Evolutionary conservation across 768 basidiomycete genomes (phyloP), one percentile per base, ranked within the genome.

Genomic region (Mycena chlorophos): DNA sequence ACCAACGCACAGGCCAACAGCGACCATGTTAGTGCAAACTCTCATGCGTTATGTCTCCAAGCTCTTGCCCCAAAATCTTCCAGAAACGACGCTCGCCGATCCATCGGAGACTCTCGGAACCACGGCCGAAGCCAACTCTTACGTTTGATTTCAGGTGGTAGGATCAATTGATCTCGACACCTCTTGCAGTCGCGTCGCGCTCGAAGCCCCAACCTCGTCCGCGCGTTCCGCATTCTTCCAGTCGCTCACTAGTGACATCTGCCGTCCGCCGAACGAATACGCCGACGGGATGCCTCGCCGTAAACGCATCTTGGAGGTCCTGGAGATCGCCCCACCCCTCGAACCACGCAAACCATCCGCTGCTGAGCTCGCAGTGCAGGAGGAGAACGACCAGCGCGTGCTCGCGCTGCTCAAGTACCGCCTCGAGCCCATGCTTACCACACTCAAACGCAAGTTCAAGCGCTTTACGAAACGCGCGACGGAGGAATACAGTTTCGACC

Each of bases 391-490:
- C 65, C 80, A 85, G 62, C 79, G 81, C 58, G 76, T 87, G 25
- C 78, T 92, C 49, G 91, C 93, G 42, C 71, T 94, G 63, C 75
- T 99, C 62, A 91, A 93, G 70, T 91, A 87, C 65, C 83, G 92
- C n/a, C 79, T 98, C n/a, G 90, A 91, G 2, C 90, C 90, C 1
- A 87, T 98, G 48, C 73, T 98, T 49, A 82, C 82, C 2, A 94
- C 98, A 68, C 75, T 99, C 63, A 94, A 92, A 75, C 83, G 91
- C 69, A 94, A 94, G 73, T 94, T 88, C 69, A 93, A 94, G 78
- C 79, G 89, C 62, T 95, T 97, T 66, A 88, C 86, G 0, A 93
- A 93, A 73, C 74, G 80, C 31, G 88, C 90, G 39, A 77, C 77
- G 91, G 88, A 91, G 64, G 91, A 94, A 66, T 92, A 90, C 59